These are phyloP conservation scores for Erodium moschatum DNA, from an alignment of 441 rosid genomes.

Conservation along the genomic window DNA sequence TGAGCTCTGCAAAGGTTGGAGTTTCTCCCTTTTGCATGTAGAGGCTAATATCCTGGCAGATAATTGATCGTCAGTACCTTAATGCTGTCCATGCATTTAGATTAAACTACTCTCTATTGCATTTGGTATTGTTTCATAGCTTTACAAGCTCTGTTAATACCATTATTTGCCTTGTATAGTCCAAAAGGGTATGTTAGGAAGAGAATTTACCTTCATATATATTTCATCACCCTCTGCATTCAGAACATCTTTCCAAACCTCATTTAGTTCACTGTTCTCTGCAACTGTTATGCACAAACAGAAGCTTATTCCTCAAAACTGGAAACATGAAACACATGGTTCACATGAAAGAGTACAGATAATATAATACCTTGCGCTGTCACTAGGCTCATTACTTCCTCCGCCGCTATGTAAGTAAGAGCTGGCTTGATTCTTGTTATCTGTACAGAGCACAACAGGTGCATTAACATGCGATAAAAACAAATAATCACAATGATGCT, in stretches of 20 bases:
- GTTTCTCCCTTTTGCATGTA: conserved; percentile 80
- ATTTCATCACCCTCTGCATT: conserved; percentile 97
- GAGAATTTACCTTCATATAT: conserved; percentile 59
- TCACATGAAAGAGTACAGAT: conserved; percentile 8
- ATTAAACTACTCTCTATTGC: too few species aligned
- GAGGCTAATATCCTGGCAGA: conserved; percentile 53
- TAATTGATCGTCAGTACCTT: too few species aligned
- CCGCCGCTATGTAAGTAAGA: conserved; percentile 74
- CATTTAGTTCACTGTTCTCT: conserved; percentile 71
- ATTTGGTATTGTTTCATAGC: not conserved
- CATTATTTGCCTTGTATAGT: not conserved
- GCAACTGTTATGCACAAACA: conserved; percentile 46
- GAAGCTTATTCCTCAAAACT: conserved; percentile 14
- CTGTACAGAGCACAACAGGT: conserved; percentile 27
- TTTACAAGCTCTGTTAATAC: conserved; percentile 8
- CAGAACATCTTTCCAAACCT: conserved; percentile 89
- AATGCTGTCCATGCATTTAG: too few species aligned
- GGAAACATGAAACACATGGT: not conserved
- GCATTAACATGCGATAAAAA: not conserved
- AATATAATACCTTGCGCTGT: conserved; percentile 76
- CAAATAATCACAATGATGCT: not conserved
- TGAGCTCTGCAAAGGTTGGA: conserved; percentile 71
- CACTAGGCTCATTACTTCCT: conserved; percentile 95
- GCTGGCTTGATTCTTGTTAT: conserved; percentile 71
- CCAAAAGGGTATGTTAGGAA: not conserved